Percentiles rank a stretch among this genome's conserved stretches.
These are phyloP conservation scores for Colletotrichum cordylinicola DNA, from an alignment of 2,329 filamentous ascomycete genomes.

Conservation along the genomic window DNA sequence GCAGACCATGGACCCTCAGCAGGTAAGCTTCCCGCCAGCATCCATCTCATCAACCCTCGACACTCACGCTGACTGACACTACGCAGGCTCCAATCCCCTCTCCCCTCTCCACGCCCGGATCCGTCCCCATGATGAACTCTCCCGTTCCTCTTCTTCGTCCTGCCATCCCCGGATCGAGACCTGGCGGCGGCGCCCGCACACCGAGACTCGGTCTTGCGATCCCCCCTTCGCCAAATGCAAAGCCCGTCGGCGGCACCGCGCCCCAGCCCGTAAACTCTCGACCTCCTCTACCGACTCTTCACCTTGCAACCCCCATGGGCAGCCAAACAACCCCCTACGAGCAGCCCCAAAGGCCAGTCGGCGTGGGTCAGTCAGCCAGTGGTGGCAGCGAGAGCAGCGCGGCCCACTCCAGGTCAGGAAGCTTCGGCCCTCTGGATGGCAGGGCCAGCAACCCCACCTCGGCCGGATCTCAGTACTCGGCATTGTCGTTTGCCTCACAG, in stretches of 20 bases:
- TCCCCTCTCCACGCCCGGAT: constrained; percentile 36
- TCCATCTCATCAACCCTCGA: neutral
- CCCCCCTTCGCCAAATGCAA: constrained; percentile 82
- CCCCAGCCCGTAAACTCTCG: constrained; percentile 47
- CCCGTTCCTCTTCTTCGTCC: constrained; percentile 83
- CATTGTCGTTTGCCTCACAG: constrained; percentile 78
- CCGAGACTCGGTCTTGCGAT: constrained; percentile 89
- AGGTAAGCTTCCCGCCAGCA: constrained; percentile 7
- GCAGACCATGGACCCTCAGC: constrained; percentile 21
- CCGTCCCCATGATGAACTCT: constrained; percentile 70
- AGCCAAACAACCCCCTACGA: constrained; percentile 76
- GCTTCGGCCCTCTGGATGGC: constrained; percentile 79
- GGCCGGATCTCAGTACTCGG: constrained; percentile 86
- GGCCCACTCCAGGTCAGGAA: constrained; percentile 82
- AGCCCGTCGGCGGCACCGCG: constrained; percentile 69
- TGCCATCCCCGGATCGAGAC: constrained; percentile 75
- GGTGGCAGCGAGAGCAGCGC: constrained; percentile 82
- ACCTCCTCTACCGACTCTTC: constrained; percentile 78
- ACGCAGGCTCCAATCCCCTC: constrained; percentile 14
- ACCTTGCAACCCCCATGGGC: constrained; percentile 88
- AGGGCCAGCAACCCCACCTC: constrained; percentile 82
- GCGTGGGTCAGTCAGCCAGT: constrained; percentile 69
- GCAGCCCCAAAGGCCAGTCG: constrained; percentile 58
- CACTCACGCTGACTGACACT: neutral
- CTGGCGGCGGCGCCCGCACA: constrained; percentile 65